These are phyloP conservation scores for Gossypium davidsonii DNA, from an alignment of 441 rosid species.

Conservation along the genomic window DNA sequence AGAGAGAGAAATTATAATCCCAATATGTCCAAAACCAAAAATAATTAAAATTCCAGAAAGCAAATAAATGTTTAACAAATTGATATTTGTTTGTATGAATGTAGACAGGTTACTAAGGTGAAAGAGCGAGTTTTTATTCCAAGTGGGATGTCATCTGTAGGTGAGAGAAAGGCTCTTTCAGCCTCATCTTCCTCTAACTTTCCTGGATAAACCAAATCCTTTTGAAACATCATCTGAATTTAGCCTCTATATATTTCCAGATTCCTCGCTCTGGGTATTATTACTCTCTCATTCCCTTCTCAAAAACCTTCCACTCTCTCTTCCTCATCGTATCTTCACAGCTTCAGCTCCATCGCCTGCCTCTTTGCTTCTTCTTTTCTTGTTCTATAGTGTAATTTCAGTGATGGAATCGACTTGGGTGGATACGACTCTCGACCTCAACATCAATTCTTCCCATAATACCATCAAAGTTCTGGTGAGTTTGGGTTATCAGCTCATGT, in stretches of 20 bases:
- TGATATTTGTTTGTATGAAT: neutral
- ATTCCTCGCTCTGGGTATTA: neutral
- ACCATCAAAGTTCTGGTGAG: conserved; percentile 18
- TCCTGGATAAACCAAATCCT: neutral
- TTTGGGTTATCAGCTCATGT: conserved; percentile 11
- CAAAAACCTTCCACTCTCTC: neutral
- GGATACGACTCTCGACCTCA: conserved; percentile 55
- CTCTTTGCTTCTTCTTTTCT: neutral
- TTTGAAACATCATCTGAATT: neutral
- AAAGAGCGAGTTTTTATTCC: neutral
- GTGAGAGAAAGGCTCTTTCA: neutral
- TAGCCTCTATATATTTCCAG: conserved; percentile 16
- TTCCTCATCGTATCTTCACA: neutral
- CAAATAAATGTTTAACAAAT: no score
- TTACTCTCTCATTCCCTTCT: conserved; percentile 15
- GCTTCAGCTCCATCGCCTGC: neutral
- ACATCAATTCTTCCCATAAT: conserved; percentile 28
- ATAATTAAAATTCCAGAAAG: no score
- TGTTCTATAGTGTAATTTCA: neutral
- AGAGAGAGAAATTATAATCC: neutral
- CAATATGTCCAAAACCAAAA: no score
- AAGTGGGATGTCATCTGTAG: neutral
- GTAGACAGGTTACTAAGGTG: neutral
- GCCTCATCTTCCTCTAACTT: conserved; percentile 16
- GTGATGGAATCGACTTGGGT: conserved; percentile 41